Base-by-base conservation (phyloP, 345 rosid species). In the Psidium friedrichsthalianum region DNA sequence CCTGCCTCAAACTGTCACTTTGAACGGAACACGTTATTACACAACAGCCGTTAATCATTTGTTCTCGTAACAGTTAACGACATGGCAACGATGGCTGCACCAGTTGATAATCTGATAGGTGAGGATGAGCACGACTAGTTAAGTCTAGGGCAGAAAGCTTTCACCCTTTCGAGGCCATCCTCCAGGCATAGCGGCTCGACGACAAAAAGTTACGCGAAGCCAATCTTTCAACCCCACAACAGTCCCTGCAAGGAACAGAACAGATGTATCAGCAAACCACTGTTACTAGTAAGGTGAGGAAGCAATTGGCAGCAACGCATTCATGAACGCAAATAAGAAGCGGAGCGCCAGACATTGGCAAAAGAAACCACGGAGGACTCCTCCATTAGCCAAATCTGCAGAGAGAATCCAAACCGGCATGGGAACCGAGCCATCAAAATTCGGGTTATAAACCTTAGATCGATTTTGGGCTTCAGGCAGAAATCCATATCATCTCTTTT, bases 401-500 rank as follows among this genome's bases (percentile, higher is more conserved):
- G 56, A 55, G 56, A 55, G 57, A 55, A 55, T 21, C 21, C 25
- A 1, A 55, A 20, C 25, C 25, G 4, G 57, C 25, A 8, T 8
- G 25, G 7, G 57, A 55, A 55, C 57, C 25, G 25, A 21, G 25
- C 57, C 57, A 55, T 21, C 57, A 55, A 6, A 20, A 18, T 54
- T 6, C 6, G 44, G 44, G 3, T 42, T 42, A 42, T 42, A 42
- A 42, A 6, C 5, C 44, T 42, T 6, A 4, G 44, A 42, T 42
- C 44, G 44, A 42, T 42, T 42, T 42, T 42, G 44, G 44, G 91
- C 91, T 95, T 93, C 83, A 86, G 85, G 84, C 98, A 91, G 87
- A 95, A 95, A 44, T 94, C 95, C 88, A 90, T 51, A 56, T 95
- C 98, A 83, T 95, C 95, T 4, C 59, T 81, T 21, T 93, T 90